A percentile compares a stretch with the other conserved stretches of the same genome.
Evolutionary conservation across 1,284 basidiomycete genomes (phyloP).

Genomic region (Puccinia hordei): DNA sequence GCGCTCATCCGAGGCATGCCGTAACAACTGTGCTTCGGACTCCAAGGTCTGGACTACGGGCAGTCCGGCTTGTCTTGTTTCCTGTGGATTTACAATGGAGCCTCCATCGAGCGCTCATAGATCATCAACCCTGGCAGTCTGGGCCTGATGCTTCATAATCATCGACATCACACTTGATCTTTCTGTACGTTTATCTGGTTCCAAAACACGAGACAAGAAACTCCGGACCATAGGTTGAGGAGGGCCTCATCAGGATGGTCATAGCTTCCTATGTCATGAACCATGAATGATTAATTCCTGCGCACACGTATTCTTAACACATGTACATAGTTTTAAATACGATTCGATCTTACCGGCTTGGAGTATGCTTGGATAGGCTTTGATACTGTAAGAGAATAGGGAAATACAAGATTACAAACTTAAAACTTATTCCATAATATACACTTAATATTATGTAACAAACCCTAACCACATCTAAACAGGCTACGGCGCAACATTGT

Average conservation of each 20-base stretch:
- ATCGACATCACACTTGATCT: neutral
- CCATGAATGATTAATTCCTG: neutral
- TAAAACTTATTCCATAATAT: no score
- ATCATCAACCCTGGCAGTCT: neutral
- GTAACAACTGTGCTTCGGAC: neutral
- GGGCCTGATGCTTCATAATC: neutral
- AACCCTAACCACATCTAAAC: no score
- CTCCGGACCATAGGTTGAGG: neutral
- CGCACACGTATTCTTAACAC: neutral
- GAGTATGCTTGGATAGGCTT: neutral
- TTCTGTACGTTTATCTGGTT: neutral
- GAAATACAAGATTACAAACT: no score
- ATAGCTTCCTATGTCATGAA: neutral
- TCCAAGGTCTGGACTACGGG: neutral
- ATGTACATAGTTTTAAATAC: neutral
- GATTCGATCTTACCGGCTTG: constrained; percentile 4
- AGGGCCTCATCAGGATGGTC: neutral
- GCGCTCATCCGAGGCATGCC: neutral
- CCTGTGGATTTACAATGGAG: neutral
- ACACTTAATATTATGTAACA: no score
- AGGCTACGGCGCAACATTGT: no score
- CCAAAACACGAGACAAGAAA: neutral
- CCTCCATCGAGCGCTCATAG: neutral
- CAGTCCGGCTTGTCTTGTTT: neutral
- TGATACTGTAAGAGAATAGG: neutral